Evolutionary conservation across 495 filamentous ascomycete genomes (phyloP), one percentile per base, ranked within the genome.

Genomic region (Annulohypoxylon maeteangense): DNA sequence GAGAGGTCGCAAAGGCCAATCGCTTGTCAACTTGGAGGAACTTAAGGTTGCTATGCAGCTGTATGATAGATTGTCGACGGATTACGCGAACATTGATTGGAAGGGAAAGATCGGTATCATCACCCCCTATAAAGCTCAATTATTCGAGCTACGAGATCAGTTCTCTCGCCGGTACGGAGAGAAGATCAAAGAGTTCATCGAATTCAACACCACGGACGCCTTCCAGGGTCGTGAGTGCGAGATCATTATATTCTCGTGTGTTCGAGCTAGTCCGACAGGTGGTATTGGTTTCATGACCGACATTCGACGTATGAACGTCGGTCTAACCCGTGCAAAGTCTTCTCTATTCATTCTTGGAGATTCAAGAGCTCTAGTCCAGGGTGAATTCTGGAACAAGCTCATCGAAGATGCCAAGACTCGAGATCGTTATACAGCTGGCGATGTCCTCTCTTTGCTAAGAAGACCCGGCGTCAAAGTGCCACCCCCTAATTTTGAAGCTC

Each of bases 231-330:
- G 95, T 53, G 95, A 99, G 80, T 93, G 92, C 76, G 95, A 99
- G 78, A 89, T 99, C 67, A 98, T 99, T 75, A 98, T 99, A 64
- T 99, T 99, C 82, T 98, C 96, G 54, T 99, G 95, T 78, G 95
- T 99, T 32, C 89, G 95, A 80, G 94, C 95, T 32, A 94, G 92
- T 14, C 83, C 88, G 10, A 91, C 89, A 29, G 93, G 93, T 29
- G 93, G 96, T 73, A 97, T 99, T 75, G 95, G 95, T 85, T 99
- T 99, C 88, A 90, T 99, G 85, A 90, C 91, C 47, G 95, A 99
- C 81, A 97, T 99, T 75, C 90, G 95, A 56, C 95, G 95, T 88
- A 99, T 99, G 95, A 99, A 99, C 81, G 95, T 99, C 75, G 95
- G 95, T 82, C 83, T 99, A 45, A 99, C 95, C 7, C 89, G 95